Evolutionary conservation across 192 early-diverging fungal genomes (phyloP), one percentile per base, ranked within the genome.

Genomic region (Coemansia sp.): DNA sequence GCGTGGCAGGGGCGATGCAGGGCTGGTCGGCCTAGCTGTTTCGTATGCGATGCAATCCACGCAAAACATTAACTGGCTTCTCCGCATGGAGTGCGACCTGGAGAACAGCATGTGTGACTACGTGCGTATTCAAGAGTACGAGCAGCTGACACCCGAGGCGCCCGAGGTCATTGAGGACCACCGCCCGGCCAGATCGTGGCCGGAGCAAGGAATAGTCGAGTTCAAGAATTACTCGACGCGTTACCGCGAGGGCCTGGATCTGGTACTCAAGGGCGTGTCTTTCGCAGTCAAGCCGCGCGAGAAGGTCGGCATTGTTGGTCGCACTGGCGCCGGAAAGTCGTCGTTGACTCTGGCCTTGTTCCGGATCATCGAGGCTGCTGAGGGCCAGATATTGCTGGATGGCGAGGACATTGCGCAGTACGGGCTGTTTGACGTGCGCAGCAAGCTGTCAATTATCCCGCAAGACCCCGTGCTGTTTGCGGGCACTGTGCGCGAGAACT

Each of bases 21-120:
- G 92, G 8, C 69, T 89, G 51, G 88, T 90, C 15, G 90, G 88
- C 9, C 57, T 90, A 36, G 70, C 86, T 14, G 82, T 92, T 10
- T 86, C 86, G 6, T 94, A 93, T 62, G 82, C 92, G 7, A 68
- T 90, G 0, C 83, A 84, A 25, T 86, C 93, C 41, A 94, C 94
- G 6, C 89, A 93, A 63, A 87, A 91, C 38, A 65, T 97, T 35
- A 94, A 93, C 71, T 95, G 92, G 94, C 87, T 91, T 77, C 89
- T 97, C 12, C 86, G 94, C 20, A 89, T 90, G 63, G 92, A 88
- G 57, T 93, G 92, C 60, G 94, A 97, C 68, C 91, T 97, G 45
- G 94, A 94, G 59, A 85, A 82, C 27, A 79, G 87, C 38, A 79
- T 91, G 64, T 87, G 89, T 3, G 87, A 91, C 11, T 90, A 93